Evolutionary conservation across 257 asterid species (phyloP).

Genomic region (Rhazya stricta): DNA sequence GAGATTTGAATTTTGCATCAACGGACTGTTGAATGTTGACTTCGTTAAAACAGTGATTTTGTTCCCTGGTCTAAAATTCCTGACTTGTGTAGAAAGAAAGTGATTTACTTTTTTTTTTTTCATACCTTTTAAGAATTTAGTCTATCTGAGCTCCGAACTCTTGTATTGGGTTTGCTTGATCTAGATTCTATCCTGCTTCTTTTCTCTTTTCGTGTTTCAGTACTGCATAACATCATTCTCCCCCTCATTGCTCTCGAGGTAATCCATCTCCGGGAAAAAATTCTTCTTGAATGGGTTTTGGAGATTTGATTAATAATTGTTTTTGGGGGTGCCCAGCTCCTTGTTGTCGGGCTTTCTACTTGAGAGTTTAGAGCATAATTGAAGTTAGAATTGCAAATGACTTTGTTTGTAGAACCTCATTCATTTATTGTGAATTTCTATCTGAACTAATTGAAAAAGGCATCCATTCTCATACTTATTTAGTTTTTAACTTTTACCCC

Average conservation of each 20-base stretch:
- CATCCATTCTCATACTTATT: neutral
- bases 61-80: neutral
- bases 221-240: too few relatives aligned
- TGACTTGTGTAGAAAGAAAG: slow-evolving; percentile 20
- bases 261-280: too few relatives aligned
- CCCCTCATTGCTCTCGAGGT: too few relatives aligned
- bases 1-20: neutral
- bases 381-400: neutral
- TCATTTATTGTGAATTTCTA: neutral
- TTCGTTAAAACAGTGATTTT: neutral
- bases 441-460: neutral
- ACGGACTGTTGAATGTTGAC: neutral
- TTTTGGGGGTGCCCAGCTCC: neutral
- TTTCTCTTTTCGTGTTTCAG: too few relatives aligned
- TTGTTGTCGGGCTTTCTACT: neutral
- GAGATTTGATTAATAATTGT: neutral
- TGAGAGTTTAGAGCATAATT: neutral
- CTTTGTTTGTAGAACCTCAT: neutral
- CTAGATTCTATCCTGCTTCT: too few relatives aligned
- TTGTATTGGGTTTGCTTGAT: too few relatives aligned
- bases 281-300: too few relatives aligned
- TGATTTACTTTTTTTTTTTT: neutral
- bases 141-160: too few relatives aligned
- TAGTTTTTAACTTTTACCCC: neutral
- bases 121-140: too few relatives aligned